These are phyloP conservation scores for Saussurea involucrata DNA, from an alignment of 129 eudicot genomes.

Conservation along the genomic window DNA sequence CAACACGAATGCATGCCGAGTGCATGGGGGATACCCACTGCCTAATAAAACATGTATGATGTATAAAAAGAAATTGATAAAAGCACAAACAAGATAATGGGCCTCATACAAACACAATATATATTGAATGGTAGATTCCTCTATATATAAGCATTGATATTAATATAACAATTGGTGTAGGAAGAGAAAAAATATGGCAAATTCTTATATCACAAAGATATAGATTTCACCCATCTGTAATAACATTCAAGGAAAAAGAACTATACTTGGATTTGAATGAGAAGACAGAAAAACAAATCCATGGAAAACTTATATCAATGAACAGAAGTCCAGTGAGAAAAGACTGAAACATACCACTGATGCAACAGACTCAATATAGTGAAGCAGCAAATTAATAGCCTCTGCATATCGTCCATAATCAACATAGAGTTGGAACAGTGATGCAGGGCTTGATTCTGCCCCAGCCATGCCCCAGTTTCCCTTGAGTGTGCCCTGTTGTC, in stretches of 20 bases:
- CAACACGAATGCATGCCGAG: too few species aligned
- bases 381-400: conserved; percentile 72
- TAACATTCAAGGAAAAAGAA: not conserved
- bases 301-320: not conserved
- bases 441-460: conserved; percentile 74
- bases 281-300: not conserved
- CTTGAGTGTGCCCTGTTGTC: conserved; percentile 51
- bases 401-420: conserved; percentile 81
- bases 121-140: too few species aligned
- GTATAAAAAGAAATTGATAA: too few species aligned
- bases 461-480: conserved; percentile 85
- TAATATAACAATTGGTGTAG: not conserved
- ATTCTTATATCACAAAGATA: too few species aligned
- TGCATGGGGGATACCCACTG: too few species aligned
- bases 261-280: not conserved
- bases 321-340: not conserved
- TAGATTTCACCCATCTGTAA: not conserved
- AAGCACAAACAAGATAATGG: too few species aligned
- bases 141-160: not conserved
- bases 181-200: too few species aligned
- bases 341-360: conserved; percentile 49
- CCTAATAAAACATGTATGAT: too few species aligned
- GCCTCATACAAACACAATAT: too few species aligned
- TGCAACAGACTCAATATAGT: conserved; percentile 66
- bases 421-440: conserved; percentile 72